phyloP scores from a whole-genome alignment of 768 basidiomycete species.

The Russula vinacea region DNA sequence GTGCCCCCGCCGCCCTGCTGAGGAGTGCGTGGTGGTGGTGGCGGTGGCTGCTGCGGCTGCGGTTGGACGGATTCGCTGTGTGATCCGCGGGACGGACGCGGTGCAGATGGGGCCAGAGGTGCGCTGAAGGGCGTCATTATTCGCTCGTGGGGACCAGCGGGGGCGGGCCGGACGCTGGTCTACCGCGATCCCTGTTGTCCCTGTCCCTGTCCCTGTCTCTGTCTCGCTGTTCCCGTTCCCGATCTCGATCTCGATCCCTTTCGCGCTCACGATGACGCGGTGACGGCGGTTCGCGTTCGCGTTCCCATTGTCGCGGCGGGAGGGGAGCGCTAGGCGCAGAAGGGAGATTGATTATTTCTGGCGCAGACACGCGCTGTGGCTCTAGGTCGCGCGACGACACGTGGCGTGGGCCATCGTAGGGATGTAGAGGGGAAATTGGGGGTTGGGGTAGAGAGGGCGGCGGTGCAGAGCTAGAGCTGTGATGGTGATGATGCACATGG shows the following conservation, averaged over 20 bases:
- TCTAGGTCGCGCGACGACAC: constrained; percentile 23
- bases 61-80: constrained; percentile 17
- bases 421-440: constrained; percentile 30
- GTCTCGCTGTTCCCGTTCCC: constrained; percentile 30
- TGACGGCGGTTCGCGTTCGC: constrained; percentile 27
- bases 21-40: neutral
- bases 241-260: constrained; percentile 29
- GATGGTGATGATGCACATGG: constrained; percentile 38
- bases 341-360: constrained; percentile 27
- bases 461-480: constrained; percentile 28
- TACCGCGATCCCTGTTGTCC: constrained; percentile 25
- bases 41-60: constrained; percentile 1
- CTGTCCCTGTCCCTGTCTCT: constrained; percentile 13
- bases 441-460: constrained; percentile 23
- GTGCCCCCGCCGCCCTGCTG: constrained; percentile 13
- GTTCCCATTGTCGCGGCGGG: constrained; percentile 26
- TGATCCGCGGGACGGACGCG: constrained; percentile 25
- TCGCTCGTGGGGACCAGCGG: constrained; percentile 34
- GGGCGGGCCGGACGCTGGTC: constrained; percentile 30
- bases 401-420: constrained; percentile 21
- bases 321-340: constrained; percentile 1
- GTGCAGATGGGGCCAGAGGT: constrained; percentile 7
- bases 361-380: constrained; percentile 15
- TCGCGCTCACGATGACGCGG: constrained; percentile 24
- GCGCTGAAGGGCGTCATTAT: constrained; percentile 34